Conservation (phyloP, 2,329 filamentous ascomycete genomes). For the Fusarium verrucosum region DNA sequence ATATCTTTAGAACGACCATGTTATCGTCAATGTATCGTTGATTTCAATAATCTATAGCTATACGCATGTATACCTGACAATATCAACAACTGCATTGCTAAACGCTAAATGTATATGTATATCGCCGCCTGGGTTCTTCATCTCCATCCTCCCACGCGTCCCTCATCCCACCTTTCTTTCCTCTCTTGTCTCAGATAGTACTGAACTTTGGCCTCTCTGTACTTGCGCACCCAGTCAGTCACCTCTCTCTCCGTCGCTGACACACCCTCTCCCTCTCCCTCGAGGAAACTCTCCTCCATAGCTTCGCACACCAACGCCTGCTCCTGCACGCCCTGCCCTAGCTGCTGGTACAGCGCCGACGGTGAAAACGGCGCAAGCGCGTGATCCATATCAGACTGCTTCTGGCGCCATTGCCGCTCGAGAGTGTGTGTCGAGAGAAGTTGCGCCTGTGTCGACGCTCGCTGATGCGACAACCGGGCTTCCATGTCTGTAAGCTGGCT, state of each 20-base stretch:
- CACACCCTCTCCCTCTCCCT: slow-evolving; percentile 56
- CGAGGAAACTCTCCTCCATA: slow-evolving; percentile 92
- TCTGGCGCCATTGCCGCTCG: slow-evolving; percentile 90
- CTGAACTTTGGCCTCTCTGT: slow-evolving; percentile 81
- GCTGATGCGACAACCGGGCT: slow-evolving; percentile 64
- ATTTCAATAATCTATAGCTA: neutral
- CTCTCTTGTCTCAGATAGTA: slow-evolving; percentile 85
- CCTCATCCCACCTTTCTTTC: slow-evolving; percentile 95
- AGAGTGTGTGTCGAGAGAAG: slow-evolving; percentile 84
- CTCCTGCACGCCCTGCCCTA: slow-evolving; percentile 80
- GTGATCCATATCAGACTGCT: slow-evolving; percentile 88
- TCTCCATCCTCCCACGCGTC: slow-evolving; percentile 92
- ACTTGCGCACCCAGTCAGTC: slow-evolving; percentile 82
- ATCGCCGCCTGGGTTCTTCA: slow-evolving; percentile 46
- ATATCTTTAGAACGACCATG: neutral
- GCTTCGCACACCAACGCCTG: slow-evolving; percentile 83
- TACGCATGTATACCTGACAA: neutral
- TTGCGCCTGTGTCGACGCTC: slow-evolving; percentile 79
- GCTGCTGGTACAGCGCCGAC: slow-evolving; percentile 82
- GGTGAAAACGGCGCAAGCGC: slow-evolving; percentile 87
- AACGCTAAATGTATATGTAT: neutral
- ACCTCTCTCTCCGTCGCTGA: slow-evolving; percentile 81
- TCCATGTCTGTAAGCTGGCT: slow-evolving; percentile 69
- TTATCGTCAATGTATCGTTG: neutral
- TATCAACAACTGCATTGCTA: neutral